Evolutionary conservation across 176 grass and related monocot genomes (phyloP).

Genomic region (Musa beccarii): DNA sequence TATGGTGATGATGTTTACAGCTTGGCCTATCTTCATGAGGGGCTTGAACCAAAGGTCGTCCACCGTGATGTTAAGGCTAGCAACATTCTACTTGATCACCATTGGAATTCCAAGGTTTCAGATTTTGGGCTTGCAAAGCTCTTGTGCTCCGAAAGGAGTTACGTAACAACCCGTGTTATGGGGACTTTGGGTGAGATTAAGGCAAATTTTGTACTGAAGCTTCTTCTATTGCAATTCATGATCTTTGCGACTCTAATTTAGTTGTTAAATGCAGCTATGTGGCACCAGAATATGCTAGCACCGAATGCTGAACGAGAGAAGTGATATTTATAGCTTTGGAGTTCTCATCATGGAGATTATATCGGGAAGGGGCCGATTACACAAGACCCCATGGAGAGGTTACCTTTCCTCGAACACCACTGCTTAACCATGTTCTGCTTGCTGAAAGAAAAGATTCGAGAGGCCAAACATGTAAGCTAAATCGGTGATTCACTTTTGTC

Average conservation of each 20-base stretch:
- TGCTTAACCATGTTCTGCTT: not conserved
- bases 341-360: constrained; percentile 90
- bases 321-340: constrained; percentile 92
- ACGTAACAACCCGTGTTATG: constrained; percentile 77
- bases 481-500: not conserved
- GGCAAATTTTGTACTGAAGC: not conserved
- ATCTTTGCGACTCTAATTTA: not conserved
- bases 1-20: constrained; percentile 21
- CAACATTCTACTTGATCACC: constrained; percentile 82
- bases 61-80: constrained; percentile 88
- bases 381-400: constrained; percentile 63
- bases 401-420: not conserved
- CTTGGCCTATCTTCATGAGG: constrained; percentile 93
- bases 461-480: not conserved
- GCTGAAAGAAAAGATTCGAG: not conserved
- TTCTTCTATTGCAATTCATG: not conserved
- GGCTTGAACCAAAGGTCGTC: constrained; percentile 85
- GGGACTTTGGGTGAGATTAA: constrained; percentile 67
- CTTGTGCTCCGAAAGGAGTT: constrained; percentile 59
- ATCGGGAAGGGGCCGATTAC: constrained; percentile 80
- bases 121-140: constrained; percentile 92
- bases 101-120: constrained; percentile 76
- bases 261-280: constrained; percentile 52
- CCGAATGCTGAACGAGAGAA: constrained; percentile 80
- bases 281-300: constrained; percentile 81